These are phyloP conservation scores for Butyriboletus loyo DNA, from an alignment of 768 basidiomycete species.

Conservation along the genomic window DNA sequence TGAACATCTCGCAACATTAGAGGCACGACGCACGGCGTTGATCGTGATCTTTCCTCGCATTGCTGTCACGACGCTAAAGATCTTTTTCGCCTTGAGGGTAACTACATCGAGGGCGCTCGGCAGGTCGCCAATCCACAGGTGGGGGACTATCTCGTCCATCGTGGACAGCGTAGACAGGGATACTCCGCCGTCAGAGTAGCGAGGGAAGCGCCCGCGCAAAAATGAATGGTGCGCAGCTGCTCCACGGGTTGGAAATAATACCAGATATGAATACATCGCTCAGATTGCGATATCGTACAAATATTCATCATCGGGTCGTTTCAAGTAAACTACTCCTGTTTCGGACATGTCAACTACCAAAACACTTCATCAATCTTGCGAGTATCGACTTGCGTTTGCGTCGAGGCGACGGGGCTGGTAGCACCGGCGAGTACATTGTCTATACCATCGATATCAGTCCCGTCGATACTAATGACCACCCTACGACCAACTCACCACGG, in stretches of 20 bases:
- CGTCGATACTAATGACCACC: neutral
- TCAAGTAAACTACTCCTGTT: too few relatives aligned
- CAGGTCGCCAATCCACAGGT: constrained; percentile 84
- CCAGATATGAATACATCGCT: too few relatives aligned
- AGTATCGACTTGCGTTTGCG: constrained; percentile 15
- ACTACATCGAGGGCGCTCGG: constrained; percentile 62
- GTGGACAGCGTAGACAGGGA: neutral
- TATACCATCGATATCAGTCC: neutral
- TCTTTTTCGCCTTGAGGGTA: constrained; percentile 63
- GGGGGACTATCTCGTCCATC: constrained; percentile 79
- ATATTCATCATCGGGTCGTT: too few relatives aligned
- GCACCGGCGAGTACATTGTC: neutral
- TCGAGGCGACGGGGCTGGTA: neutral
- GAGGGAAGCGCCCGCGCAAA: too few relatives aligned
- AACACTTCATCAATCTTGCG: constrained; percentile 11
- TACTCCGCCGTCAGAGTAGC: neutral
- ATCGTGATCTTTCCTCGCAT: constrained; percentile 70
- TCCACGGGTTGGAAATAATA: too few relatives aligned
- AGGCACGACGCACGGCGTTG: constrained; percentile 48
- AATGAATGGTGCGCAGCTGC: too few relatives aligned
- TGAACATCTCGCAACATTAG: neutral
- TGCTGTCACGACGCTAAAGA: constrained; percentile 69
- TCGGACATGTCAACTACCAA: too few relatives aligned
- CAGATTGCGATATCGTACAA: too few relatives aligned
- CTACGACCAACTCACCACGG: constrained; percentile 12